Percentiles rank a stretch among this genome's conserved stretches.
Evolutionary conservation across 805 yeast species (phyloP).

Genomic region (Schizosaccharomyces japonicus): DNA sequence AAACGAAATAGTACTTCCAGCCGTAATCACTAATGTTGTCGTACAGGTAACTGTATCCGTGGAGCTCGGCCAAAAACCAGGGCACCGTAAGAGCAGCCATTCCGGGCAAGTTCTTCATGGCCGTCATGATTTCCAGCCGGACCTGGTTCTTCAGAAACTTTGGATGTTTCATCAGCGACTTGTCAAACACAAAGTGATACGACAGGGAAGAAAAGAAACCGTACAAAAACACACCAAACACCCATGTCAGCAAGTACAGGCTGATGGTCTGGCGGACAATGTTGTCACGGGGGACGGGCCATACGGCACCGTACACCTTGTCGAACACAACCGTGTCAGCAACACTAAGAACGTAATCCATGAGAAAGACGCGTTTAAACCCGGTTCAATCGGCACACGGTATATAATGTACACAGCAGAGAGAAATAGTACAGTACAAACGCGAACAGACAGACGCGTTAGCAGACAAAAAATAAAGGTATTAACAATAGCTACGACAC

Average conservation of each 20-base stretch:
- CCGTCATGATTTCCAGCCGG: conserved; percentile 56
- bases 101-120: conserved; percentile 38
- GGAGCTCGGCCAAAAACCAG: conserved; percentile 65
- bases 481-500: too few relatives aligned
- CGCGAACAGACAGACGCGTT: too few relatives aligned
- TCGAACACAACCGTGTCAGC: not conserved
- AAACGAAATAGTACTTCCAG: conserved; percentile 42
- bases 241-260: conserved; percentile 39
- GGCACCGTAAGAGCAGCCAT: conserved; percentile 80
- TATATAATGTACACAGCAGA: too few relatives aligned
- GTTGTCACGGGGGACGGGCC: conserved; percentile 28
- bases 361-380: too few relatives aligned
- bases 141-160: conserved; percentile 86
- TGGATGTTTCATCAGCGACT: conserved; percentile 81
- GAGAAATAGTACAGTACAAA: too few relatives aligned
- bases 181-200: conserved; percentile 60
- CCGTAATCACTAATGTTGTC: conserved; percentile 40
- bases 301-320: not conserved
- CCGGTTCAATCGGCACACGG: too few relatives aligned
- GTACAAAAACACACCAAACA: conserved; percentile 72
- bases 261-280: conserved; percentile 48
- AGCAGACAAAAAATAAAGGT: too few relatives aligned
- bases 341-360: not conserved
- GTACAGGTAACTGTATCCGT: conserved; percentile 64
- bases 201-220: conserved; percentile 52